Evolutionary conservation across 805 yeast species (phyloP).

Genomic region (Lachancea meyersii): DNA sequence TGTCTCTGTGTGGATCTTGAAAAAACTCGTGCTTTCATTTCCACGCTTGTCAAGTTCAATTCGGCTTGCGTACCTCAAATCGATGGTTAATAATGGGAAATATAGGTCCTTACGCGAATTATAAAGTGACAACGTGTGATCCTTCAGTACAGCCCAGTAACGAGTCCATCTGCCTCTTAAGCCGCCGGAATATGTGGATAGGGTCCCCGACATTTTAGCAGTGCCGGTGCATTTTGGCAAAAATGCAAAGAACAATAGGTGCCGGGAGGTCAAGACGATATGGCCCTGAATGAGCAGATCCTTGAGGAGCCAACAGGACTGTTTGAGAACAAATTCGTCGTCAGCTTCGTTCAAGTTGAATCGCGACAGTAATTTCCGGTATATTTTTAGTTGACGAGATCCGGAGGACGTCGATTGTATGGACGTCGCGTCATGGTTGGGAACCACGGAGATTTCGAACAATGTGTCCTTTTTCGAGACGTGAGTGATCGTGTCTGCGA

Average conservation of each 20-base stretch:
- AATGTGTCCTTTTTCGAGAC: conserved; percentile 13
- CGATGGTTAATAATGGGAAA: conserved; percentile 73
- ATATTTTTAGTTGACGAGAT: conserved; percentile 34
- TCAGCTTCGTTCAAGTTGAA: conserved; percentile 51
- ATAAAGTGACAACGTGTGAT: conserved; percentile 63
- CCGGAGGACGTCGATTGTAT: conserved; percentile 12
- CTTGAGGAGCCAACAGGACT: conserved; percentile 70
- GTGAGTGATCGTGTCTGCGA: conserved; percentile 2
- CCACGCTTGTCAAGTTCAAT: conserved; percentile 43
- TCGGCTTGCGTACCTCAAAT: conserved; percentile 54
- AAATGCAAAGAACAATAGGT: conserved; percentile 69
- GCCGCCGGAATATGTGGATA: conserved; percentile 23
- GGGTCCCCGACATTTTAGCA: conserved; percentile 43
- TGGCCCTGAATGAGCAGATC: conserved; percentile 87
- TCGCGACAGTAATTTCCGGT: conserved; percentile 32
- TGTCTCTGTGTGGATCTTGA: conserved; percentile 52
- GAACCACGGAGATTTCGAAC: conserved; percentile 30
- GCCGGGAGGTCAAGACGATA: conserved; percentile 59
- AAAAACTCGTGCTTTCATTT: conserved; percentile 36
- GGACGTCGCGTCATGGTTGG: conserved; percentile 11
- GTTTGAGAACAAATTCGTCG: conserved; percentile 47
- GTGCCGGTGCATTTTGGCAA: conserved; percentile 52
- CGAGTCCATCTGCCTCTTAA: conserved; percentile 36
- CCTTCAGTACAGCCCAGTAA: conserved; percentile 76
- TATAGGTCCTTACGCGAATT: conserved; percentile 71